phyloP scores from a whole-genome alignment of 75 land plant genomes.

The Selaginella moellendorffii region DNA sequence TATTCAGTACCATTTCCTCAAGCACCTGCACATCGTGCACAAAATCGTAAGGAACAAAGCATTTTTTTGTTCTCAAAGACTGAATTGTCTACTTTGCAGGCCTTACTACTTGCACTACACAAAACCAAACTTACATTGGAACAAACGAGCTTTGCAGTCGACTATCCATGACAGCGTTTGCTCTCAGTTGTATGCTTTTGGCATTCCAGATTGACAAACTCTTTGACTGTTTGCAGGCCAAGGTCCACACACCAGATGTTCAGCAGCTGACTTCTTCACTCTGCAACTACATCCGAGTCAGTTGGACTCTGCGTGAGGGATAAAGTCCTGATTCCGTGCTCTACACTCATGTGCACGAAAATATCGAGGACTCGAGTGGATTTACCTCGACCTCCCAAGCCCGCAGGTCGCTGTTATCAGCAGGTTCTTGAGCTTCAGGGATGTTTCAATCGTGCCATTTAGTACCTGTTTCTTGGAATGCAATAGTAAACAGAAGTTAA shows the following conservation, averaged over 20 bases:
- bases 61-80: not conserved
- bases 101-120: constrained; percentile 49
- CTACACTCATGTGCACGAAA: constrained; percentile 40
- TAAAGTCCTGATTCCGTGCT: constrained; percentile 59
- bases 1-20: constrained; percentile 59
- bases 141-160: not conserved
- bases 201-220: too few species aligned
- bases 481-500: too few species aligned
- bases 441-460: constrained; percentile 44
- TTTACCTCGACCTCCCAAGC: constrained; percentile 49
- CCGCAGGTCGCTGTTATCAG: constrained; percentile 42
- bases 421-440: constrained; percentile 39
- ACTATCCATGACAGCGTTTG: constrained; percentile 6
- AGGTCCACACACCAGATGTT: constrained; percentile 36
- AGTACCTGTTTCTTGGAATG: constrained; percentile 67
- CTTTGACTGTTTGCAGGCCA: too few species aligned
- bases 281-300: constrained; percentile 63
- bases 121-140: not conserved
- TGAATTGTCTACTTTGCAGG: constrained; percentile 21
- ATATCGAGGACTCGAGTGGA: constrained; percentile 63
- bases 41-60: constrained; percentile 35
- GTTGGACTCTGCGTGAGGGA: constrained; percentile 64
- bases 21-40: constrained; percentile 50
- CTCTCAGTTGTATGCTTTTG: too few species aligned
- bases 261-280: constrained; percentile 48